Base-by-base conservation (phyloP, 345 rosid genomes). In the Erysimum cheiranthoides region DNA sequence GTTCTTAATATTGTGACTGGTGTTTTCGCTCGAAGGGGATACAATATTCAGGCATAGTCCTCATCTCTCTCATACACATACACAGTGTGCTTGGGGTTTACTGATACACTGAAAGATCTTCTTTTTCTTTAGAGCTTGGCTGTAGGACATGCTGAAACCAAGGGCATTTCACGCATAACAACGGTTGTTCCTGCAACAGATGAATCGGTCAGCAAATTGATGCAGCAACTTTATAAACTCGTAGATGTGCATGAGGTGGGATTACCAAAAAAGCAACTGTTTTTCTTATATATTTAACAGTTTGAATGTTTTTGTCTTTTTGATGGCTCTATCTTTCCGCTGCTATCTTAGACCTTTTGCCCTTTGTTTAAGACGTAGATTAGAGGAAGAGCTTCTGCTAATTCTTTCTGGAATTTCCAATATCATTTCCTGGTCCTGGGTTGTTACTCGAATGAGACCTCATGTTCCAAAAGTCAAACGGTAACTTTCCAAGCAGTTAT, bases 1-100 rank as follows among this genome's bases (percentile, higher is more conserved):
- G 99, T 95, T 76, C 91, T 95, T 53, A 95, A 95, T 79, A 81
- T 86, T 35, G 70, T 92, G 9, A 88, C 97, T 1, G 97, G 97
- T 59, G 90, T 88, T 58, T 85, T 95, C 40, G 83, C 99, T 76
- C 85, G 93, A 76, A 84, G 94, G 82, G 97, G 96, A 56, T 90
- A 95, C 80, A 90, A 88, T 65, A 89, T 95, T 80, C 99, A 95
- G 97, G 99, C 38, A 80, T 59, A 40, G 10, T 59, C 77, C 13
- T 61, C 52, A 66, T 51, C 73, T 80, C 66, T 70, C 76, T 73
- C 56, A 47, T 40, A 6, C 31, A 0, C 28, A 27, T 42, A 43
- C 68, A 70, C 21, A 43, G 6, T 10, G 9, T 34, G 25, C 17
- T 40, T 50, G 38, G 13, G 56, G 30, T 31, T 52, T 18, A 52